phyloP scores from a whole-genome alignment of 345 rosid species.

The Murraya paniculata region DNA sequence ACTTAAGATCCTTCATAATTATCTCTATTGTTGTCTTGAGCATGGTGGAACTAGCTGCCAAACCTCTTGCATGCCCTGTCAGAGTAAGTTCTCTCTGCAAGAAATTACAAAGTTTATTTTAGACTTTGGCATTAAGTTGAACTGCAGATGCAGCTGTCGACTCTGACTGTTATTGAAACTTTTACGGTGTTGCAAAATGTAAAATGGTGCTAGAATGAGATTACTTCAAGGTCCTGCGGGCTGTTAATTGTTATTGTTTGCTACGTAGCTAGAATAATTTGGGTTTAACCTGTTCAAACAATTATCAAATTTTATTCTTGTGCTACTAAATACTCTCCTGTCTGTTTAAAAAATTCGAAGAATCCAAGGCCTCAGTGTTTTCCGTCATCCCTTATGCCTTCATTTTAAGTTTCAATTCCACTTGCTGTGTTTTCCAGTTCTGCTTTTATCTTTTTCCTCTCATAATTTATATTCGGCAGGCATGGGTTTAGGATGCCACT shows the following conservation, averaged over 20 bases:
- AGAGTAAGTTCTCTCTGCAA: conserved; percentile 42
- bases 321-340: too few species aligned
- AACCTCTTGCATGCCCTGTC: conserved; percentile 95
- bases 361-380: background rate
- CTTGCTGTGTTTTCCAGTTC: background rate
- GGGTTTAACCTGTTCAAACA: background rate
- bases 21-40: conserved; percentile 70
- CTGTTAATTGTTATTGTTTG: background rate
- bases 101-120: conserved; percentile 13
- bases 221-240: background rate
- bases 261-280: background rate
- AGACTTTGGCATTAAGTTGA: conserved; percentile 4
- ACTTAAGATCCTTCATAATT: conserved; percentile 22
- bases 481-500: conserved; percentile 92
- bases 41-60: conserved; percentile 95
- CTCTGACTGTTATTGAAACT: background rate
- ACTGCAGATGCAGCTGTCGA: background rate
- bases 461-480: conserved; percentile 37
- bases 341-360: too few species aligned
- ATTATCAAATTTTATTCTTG: background rate
- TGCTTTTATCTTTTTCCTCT: background rate
- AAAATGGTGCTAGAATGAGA: background rate
- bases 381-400: background rate
- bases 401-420: background rate
- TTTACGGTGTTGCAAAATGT: background rate